Evolutionary conservation across 148 eudicot genomes (phyloP), one percentile per base, ranked within the genome.

Genomic region (Gaultheria prostrata): DNA sequence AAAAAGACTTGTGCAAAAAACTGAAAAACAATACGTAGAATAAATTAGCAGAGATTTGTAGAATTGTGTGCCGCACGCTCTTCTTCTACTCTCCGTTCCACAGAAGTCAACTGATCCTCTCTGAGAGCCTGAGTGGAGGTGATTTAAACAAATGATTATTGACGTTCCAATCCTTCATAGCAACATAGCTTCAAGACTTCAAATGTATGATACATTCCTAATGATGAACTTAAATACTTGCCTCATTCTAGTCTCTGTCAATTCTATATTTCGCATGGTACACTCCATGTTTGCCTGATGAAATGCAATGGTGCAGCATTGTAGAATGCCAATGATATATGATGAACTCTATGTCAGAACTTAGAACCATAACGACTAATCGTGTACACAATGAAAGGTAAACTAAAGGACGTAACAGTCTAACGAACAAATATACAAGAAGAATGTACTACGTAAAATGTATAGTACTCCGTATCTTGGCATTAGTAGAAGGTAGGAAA

Each of bases 191-290:
- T n/a, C 78, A 43, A 12, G 28, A 32, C 45, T 32, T n/a, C 78
- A 43, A 79, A 43, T 18, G 4, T 28, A 54, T 14, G 35, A 45
- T 63, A 54, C 2, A 21, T 56, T 72, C n/a, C 45, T 48, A 20
- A 80, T 71, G 33, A 56, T 85, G 48, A 70, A 46, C 45, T 69
- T 48, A 46, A 35, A 67, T 17, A 97, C 99, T 91, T 97, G 99
- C 93, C 93, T 94, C 99, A 97, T 94, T 84, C 99, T 89, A 81
- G 98, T 97, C 89, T 96, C 99, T 74, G 98, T 85, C 73, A 91
- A 90, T 79, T 97, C 99, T 86, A 98, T 89, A 83, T 91, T 94
- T 89, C 99, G 89, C 94, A 92, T 91, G 79, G 93, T 88, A 67
- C 94, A 86, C 83, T 97, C 99, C 98, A 92, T 93, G 88, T 90